Evolutionary conservation across 768 basidiomycete genomes (phyloP).

Genomic region (Inosperma sp.): DNA sequence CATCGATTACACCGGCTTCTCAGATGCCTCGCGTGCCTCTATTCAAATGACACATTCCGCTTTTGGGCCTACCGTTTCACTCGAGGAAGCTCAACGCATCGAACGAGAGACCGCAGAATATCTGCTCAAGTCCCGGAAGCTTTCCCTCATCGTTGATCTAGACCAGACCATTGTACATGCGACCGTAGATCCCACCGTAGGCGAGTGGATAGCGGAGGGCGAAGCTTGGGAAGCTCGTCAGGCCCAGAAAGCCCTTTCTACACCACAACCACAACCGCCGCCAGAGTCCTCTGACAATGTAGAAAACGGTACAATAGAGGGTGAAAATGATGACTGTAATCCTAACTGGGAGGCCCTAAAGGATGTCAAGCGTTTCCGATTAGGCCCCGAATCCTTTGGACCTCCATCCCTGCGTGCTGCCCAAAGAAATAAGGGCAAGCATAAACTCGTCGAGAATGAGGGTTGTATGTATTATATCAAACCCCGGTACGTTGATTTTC

Average conservation of each 20-base stretch:
- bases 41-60: constrained; percentile 95
- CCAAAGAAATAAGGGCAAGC: constrained; percentile 51
- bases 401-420: constrained; percentile 35
- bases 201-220: constrained; percentile 91
- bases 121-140: constrained; percentile 68
- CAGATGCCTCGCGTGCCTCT: constrained; percentile 78
- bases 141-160: constrained; percentile 95
- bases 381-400: constrained; percentile 74
- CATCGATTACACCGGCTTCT: constrained; percentile 83
- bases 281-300: constrained; percentile 29
- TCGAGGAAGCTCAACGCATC: constrained; percentile 87
- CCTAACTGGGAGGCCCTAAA: constrained; percentile 91
- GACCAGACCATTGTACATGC: constrained; percentile 99
- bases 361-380: constrained; percentile 85
- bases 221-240: constrained; percentile 72
- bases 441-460: constrained; percentile 63
- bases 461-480: constrained; percentile 98
- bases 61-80: constrained; percentile 84
- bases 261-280: constrained; percentile 22
- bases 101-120: constrained; percentile 78
- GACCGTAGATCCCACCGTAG: constrained; percentile 96
- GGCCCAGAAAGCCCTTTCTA: constrained; percentile 29
- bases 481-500: too few species aligned
- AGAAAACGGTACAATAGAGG: constrained; percentile 35
- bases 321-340: constrained; percentile 64